Evolutionary conservation across 148 eudicot genomes (phyloP).

Genomic region (Salicornia ramosissima): DNA sequence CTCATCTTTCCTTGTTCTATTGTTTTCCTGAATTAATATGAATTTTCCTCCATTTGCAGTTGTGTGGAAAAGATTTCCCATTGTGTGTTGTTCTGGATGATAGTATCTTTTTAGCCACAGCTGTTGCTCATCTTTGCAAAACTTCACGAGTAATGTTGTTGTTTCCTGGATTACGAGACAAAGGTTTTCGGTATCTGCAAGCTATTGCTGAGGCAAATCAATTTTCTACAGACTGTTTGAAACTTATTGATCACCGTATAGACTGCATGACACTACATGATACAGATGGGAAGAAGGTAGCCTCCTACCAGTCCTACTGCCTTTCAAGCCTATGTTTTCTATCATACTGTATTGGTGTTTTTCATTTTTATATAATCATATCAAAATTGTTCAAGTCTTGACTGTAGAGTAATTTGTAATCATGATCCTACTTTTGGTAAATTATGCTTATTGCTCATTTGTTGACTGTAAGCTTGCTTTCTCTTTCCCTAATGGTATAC

Average conservation of each 20-base stretch:
- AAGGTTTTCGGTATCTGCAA: constrained; percentile 58
- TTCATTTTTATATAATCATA: not conserved
- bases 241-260: constrained; percentile 40
- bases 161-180: constrained; percentile 66
- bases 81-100: constrained; percentile 77
- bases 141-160: constrained; percentile 48
- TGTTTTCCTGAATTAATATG: not conserved
- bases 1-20: no score
- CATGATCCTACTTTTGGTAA: not conserved
- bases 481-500: not conserved
- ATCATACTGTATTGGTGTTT: not conserved
- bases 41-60: constrained; percentile 35
- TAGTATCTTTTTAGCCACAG: constrained; percentile 67
- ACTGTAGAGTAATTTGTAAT: not conserved
- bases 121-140: constrained; percentile 53
- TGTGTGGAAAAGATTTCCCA: constrained; percentile 41
- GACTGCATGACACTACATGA: constrained; percentile 33
- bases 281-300: constrained; percentile 52
- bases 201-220: constrained; percentile 58
- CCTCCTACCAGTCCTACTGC: no score
- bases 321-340: not conserved
- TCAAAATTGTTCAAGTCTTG: not conserved
- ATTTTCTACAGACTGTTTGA: constrained; percentile 43
- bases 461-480: not conserved
- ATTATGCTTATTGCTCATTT: no score